Base-by-base conservation (phyloP, 305 asterid genomes). In the Fraxinus sp. region DNA sequence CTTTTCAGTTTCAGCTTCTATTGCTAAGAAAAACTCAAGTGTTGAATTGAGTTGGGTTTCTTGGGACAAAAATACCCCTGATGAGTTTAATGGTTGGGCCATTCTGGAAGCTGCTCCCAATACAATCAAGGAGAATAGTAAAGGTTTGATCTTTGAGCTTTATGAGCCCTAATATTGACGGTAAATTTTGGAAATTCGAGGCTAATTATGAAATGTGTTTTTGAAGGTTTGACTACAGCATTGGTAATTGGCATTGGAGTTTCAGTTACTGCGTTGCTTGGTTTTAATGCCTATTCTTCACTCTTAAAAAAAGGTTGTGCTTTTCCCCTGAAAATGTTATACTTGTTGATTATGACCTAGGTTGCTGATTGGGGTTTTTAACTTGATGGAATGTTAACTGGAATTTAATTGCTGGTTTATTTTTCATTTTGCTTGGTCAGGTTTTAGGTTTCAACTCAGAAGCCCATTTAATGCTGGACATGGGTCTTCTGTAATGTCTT, bases 11-110 rank as follows among this genome's bases (percentile, higher is more conserved):
- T 82, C 90, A 76, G 89, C 95, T 86, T 90, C 99, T 35, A 72
- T 88, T 77, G 85, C 93, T 44, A 86, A 89, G 82, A 87, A 87
- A 62, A 83, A 85, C 5, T 84, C 90, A 73, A 76, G 77, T 79
- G 76, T 81, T 81, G 89, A 85, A 20, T 28, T 88, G 28, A 90
- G 95, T 8, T 93, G 97, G 97, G 64, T n/a, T 30, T 79, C 87
- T 33, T 86, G 90, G 84, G 93, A 90, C n/a, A 79, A 57, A 30
- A 83, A 41, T 86, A 85, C 76, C 16, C 33, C 84, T 8, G 91
- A 91, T 79, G 94, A 88, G 74, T 93, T 84, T 85, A 95, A 95
- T 89, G 98, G 99, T n/a, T 95, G 99, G 98, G 95, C 85, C 82
- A 81, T 89, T 77, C 87, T 80, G 39, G 90, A 90, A 84, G 57